Evolutionary conservation across 805 yeast species (phyloP).

Genomic region (Cyberlindnera euphorbiiphila): DNA sequence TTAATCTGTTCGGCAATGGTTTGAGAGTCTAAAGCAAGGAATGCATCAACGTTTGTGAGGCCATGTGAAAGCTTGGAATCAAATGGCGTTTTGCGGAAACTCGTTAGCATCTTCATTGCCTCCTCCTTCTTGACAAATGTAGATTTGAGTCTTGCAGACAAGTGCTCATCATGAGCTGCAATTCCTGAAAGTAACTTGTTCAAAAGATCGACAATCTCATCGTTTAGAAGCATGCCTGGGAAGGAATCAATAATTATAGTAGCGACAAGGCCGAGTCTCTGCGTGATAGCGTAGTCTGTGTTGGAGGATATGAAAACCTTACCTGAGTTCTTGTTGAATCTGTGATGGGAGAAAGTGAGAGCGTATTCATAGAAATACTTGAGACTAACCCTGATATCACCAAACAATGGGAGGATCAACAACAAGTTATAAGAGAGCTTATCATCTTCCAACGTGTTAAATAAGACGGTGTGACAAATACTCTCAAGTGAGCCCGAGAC

Average conservation of each 20-base stretch:
- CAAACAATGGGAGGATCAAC: conserved; percentile 52
- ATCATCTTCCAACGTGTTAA: conserved; percentile 41
- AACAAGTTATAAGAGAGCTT: conserved; percentile 41
- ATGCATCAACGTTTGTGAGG: conserved; percentile 37
- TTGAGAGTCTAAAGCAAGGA: conserved; percentile 51
- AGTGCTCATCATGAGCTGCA: conserved; percentile 43
- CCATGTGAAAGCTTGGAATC: conserved; percentile 25
- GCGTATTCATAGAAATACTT: conserved; percentile 43
- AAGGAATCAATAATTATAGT: conserved; percentile 55
- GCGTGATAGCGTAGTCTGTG: conserved; percentile 40
- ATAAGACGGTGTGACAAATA: conserved; percentile 69
- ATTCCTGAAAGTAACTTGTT: conserved; percentile 48
- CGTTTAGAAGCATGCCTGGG: conserved; percentile 67
- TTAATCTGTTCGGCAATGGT: conserved; percentile 62
- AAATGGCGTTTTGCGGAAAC: conserved; percentile 22
- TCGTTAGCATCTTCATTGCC: conserved; percentile 35
- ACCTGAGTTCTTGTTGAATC: conserved; percentile 15
- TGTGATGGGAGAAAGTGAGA: conserved; percentile 7
- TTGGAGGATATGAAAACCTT: conserved; percentile 28
- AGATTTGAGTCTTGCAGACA: conserved; percentile 50
- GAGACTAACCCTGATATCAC: conserved; percentile 42
- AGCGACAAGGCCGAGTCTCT: conserved; percentile 50
- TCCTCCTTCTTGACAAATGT: conserved; percentile 50
- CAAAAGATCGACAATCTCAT: conserved; percentile 53
- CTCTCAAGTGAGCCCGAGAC: conserved; percentile 63